A percentile compares a stretch with the other conserved stretches of the same genome.
These are phyloP conservation scores for Amaranthus hypochondriacus DNA, from an alignment of 148 eudicot species.

Conservation along the genomic window DNA sequence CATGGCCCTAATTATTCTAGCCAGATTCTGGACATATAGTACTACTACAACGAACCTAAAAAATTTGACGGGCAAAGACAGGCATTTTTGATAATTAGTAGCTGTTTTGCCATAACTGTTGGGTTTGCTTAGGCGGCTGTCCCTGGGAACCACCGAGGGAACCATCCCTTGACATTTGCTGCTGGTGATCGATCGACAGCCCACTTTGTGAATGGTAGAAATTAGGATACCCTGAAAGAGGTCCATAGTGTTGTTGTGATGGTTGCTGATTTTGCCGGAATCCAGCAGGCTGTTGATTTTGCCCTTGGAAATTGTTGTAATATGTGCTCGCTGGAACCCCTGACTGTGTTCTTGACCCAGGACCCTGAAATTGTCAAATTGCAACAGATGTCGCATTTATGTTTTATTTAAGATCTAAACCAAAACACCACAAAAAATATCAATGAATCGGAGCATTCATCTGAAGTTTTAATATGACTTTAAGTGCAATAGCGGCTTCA, in stretches of 20 bases:
- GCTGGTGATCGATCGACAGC: conserved; percentile 64
- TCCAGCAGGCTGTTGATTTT: conserved; percentile 57
- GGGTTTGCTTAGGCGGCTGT: conserved; percentile 65
- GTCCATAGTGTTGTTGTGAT: conserved; percentile 55
- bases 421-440: too few relatives aligned
- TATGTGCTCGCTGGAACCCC: conserved; percentile 77
- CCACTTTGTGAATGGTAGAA: conserved; percentile 74
- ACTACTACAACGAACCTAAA: conserved; percentile 39
- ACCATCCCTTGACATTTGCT: conserved; percentile 70
- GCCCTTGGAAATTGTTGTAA: conserved; percentile 78
- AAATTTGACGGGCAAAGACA: conserved; percentile 25
- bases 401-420: neutral
- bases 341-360: conserved; percentile 72
- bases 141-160: conserved; percentile 58
- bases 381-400: neutral
- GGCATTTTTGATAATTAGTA: conserved; percentile 40
- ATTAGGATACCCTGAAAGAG: conserved; percentile 55
- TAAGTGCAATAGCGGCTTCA: too few relatives aligned
- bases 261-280: conserved; percentile 69
- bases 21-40: conserved; percentile 21
- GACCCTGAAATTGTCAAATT: conserved; percentile 57
- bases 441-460: too few relatives aligned
- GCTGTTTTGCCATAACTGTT: conserved; percentile 77
- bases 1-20: conserved; percentile 2
- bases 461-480: too few relatives aligned